Evolutionary conservation across 176 grass and related monocot genomes (phyloP).

Genomic region (Avena atlantica): DNA sequence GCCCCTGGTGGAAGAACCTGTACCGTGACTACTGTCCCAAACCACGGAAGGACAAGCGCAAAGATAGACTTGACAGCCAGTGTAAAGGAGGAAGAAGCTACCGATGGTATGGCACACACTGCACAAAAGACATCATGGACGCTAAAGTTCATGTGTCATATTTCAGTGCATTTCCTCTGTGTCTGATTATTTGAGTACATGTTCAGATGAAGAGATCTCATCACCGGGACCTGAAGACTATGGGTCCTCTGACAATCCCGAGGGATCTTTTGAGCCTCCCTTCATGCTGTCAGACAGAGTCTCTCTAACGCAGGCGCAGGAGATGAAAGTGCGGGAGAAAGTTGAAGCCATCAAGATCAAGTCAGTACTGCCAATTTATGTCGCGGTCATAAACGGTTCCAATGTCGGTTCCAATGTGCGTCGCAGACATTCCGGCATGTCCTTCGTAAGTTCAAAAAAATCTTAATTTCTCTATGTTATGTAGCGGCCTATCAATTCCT

Average conservation of each 20-base stretch:
- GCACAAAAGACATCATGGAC: neutral
- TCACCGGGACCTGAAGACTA: neutral
- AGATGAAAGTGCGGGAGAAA: slow-evolving; percentile 34
- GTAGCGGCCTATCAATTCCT: neutral
- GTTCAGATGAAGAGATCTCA: slow-evolving; percentile 3
- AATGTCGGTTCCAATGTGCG: neutral
- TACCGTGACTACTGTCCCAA: neutral
- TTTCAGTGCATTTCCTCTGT: neutral
- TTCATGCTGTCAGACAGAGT: slow-evolving; percentile 17
- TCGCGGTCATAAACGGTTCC: slow-evolving; percentile 22
- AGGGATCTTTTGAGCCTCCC: neutral
- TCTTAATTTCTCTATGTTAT: neutral
- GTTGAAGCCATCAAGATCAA: slow-evolving; percentile 19
- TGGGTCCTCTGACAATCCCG: neutral
- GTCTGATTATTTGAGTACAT: neutral
- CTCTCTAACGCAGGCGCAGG: slow-evolving; percentile 25
- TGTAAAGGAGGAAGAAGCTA: neutral
- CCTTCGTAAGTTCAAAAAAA: neutral
- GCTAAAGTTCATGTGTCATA: neutral
- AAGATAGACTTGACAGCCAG: neutral
- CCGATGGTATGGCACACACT: slow-evolving; percentile 34
- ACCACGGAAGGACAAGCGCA: neutral
- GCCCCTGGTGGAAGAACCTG: neutral
- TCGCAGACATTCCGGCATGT: neutral
- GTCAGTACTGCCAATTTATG: slow-evolving; percentile 31